A percentile compares a stretch with the other conserved stretches of the same genome.
These are phyloP conservation scores for Pestalotiopsis sp. DNA, from an alignment of 2,329 filamentous ascomycete species.

Conservation along the genomic window DNA sequence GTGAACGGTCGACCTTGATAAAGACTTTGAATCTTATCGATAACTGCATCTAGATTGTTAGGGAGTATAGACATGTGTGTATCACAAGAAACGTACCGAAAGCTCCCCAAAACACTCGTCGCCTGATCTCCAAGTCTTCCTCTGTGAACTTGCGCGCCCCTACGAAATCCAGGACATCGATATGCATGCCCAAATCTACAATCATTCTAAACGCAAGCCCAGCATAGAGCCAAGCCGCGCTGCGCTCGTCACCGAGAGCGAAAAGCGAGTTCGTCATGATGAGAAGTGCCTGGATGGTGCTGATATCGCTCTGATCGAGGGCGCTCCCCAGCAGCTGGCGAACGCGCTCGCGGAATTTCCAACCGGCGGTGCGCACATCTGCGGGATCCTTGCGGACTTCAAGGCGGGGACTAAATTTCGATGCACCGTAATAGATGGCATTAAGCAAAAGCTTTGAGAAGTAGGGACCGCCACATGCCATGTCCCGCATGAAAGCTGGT, in stretches of 20 bases:
- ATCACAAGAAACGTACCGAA: conserved; percentile 35
- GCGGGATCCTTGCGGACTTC: conserved; percentile 46
- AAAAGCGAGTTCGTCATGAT: conserved; percentile 54
- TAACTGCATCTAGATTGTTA: conserved; percentile 13
- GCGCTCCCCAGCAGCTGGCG: conserved; percentile 45
- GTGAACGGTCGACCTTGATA: conserved; percentile 55
- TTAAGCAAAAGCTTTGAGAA: conserved; percentile 59
- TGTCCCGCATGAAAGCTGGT: conserved; percentile 53
- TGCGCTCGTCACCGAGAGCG: conserved; percentile 49
- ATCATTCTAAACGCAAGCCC: conserved; percentile 59
- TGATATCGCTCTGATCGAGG: conserved; percentile 51
- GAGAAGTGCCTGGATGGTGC: conserved; percentile 55
- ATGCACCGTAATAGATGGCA: conserved; percentile 49
- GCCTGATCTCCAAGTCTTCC: conserved; percentile 46
- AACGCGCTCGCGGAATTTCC: conserved; percentile 47
- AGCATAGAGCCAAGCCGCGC: conserved; percentile 58
- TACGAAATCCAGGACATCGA: conserved; percentile 25
- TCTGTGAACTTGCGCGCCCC: conserved; percentile 37
- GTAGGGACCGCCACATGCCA: conserved; percentile 56
- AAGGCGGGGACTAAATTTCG: conserved; percentile 46
- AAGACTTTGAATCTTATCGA: conserved; percentile 55
- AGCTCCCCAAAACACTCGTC: conserved; percentile 47
- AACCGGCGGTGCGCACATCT: conserved; percentile 49
- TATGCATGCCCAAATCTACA: conserved; percentile 46
- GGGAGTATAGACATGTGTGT: too few relatives aligned